Evolutionary conservation across 176 grass and related monocot genomes (phyloP).

Genomic region (Panicum miliaceum): DNA sequence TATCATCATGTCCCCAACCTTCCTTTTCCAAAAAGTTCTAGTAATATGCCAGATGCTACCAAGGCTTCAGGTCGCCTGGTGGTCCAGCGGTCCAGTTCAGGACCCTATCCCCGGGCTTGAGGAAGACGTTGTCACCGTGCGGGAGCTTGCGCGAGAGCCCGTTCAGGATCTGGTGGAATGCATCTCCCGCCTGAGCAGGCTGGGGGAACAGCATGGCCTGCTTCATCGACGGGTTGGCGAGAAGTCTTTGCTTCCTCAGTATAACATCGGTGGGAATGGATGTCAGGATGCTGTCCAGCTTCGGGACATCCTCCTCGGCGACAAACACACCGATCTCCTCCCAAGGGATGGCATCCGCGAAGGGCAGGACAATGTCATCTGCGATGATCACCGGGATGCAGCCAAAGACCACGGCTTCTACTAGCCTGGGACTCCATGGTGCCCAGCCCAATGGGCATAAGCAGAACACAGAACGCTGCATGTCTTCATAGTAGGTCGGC

Average conservation of each 20-base stretch:
- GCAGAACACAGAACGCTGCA: conserved; percentile 92
- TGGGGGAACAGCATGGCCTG: conserved; percentile 89
- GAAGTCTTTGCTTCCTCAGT: conserved; percentile 85
- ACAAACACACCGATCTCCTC: conserved; percentile 90
- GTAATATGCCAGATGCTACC: conserved; percentile 55
- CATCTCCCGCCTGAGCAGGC: conserved; percentile 75
- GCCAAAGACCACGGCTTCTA: conserved; percentile 86
- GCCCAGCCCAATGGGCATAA: conserved; percentile 94
- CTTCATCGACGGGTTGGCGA: conserved; percentile 93
- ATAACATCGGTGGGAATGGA: conserved; percentile 85
- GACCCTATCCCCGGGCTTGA: conserved; percentile 66
- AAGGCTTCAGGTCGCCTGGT: conserved; percentile 69
- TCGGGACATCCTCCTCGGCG: conserved; percentile 76
- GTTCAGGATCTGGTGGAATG: conserved; percentile 93
- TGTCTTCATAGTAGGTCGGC: conserved; percentile 88
- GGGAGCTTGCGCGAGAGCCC: conserved; percentile 89
- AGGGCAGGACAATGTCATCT: conserved; percentile 88
- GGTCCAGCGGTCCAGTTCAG: conserved; percentile 94
- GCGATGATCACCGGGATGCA: conserved; percentile 97
- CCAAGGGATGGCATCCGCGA: conserved; percentile 89
- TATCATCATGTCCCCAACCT: conserved; percentile 36
- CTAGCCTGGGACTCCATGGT: conserved; percentile 92
- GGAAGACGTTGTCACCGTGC: conserved; percentile 62
- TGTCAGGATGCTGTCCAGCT: conserved; percentile 87
- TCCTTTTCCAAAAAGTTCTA: conserved; percentile 39